Evolutionary conservation across 345 rosid genomes (phyloP).

Genomic region (Gossypioides kirkii): DNA sequence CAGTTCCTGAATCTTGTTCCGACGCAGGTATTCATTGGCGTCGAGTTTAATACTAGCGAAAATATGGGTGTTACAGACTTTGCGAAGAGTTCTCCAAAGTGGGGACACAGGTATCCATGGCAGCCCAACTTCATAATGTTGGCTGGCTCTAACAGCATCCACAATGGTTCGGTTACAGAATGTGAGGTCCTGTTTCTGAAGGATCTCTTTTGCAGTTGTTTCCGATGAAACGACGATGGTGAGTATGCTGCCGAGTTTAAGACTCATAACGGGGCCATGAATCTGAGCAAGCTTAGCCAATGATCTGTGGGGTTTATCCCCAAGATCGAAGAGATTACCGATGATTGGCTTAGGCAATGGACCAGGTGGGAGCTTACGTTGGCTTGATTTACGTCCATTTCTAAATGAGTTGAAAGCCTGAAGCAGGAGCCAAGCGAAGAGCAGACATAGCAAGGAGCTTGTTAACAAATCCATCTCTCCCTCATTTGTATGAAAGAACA

Average conservation of each 20-base stretch:
- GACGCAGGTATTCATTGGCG: slow-evolving; percentile 24
- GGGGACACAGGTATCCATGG: slow-evolving; percentile 36
- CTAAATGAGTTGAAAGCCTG: neutral
- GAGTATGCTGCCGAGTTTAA: slow-evolving; percentile 34
- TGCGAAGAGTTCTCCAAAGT: slow-evolving; percentile 40
- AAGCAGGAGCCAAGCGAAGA: neutral
- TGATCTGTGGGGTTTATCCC: slow-evolving; percentile 34
- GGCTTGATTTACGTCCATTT: neutral
- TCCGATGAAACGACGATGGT: slow-evolving; percentile 42
- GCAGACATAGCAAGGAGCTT: neutral
- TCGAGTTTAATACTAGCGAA: slow-evolving; percentile 36
- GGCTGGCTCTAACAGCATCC: slow-evolving; percentile 30
- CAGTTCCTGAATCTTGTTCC: slow-evolving; percentile 25
- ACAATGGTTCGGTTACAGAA: slow-evolving; percentile 27
- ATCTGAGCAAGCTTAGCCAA: slow-evolving; percentile 32
- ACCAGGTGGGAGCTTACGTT: slow-evolving; percentile 29
- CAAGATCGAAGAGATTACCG: slow-evolving; percentile 40
- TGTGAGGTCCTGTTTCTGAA: slow-evolving; percentile 35
- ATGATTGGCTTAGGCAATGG: slow-evolving; percentile 35
- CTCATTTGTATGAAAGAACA: no score
- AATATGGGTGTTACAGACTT: slow-evolving; percentile 28
- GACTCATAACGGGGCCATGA: slow-evolving; percentile 39
- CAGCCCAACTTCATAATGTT: slow-evolving; percentile 26
- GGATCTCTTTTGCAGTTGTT: slow-evolving; percentile 31
- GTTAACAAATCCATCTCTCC: neutral